phyloP scores from a whole-genome alignment of 371 early-diverging fungal genomes.

The Rhizopus stolonifer region DNA sequence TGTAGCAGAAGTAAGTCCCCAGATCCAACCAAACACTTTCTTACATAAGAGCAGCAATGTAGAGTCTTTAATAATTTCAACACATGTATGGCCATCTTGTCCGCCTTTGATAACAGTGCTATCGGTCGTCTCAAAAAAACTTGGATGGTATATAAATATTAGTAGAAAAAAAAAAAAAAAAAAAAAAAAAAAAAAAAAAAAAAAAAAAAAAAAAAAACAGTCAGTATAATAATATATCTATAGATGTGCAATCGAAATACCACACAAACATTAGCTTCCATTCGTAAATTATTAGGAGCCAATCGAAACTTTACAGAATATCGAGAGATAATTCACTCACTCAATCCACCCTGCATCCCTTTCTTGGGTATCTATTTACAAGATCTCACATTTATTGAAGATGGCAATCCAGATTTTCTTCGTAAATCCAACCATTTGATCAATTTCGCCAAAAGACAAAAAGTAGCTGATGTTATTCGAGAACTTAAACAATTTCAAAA shows the following conservation, averaged over 20 bases:
- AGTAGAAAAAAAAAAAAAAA: too few relatives aligned
- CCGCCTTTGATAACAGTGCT: slow-evolving; percentile 84
- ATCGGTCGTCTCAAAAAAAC: slow-evolving; percentile 85
- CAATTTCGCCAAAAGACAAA: slow-evolving; percentile 87
- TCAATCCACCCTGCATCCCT: slow-evolving; percentile 90
- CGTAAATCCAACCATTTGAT: slow-evolving; percentile 60
- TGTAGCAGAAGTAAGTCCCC: slow-evolving; percentile 70
- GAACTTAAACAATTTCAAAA: slow-evolving; percentile 90
- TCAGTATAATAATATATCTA: not conserved
- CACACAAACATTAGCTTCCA: slow-evolving; percentile 44
- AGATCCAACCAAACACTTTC: not conserved
- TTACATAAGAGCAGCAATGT: slow-evolving; percentile 42
- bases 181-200: too few relatives aligned
- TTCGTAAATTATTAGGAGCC: slow-evolving; percentile 71
- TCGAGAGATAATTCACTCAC: slow-evolving; percentile 78
- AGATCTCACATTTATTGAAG: slow-evolving; percentile 92
- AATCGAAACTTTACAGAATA: slow-evolving; percentile 83
- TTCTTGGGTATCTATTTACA: slow-evolving; percentile 86
- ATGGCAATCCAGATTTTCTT: slow-evolving; percentile 83
- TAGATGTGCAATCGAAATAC: slow-evolving; percentile 37
- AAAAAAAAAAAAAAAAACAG: too few relatives aligned
- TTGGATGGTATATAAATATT: slow-evolving; percentile 81
- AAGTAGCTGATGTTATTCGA: slow-evolving; percentile 83
- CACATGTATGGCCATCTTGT: slow-evolving; percentile 83
- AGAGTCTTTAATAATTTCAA: slow-evolving; percentile 87